phyloP scores from a whole-genome alignment of 75 land plant species.

The Larix kaempferi region DNA sequence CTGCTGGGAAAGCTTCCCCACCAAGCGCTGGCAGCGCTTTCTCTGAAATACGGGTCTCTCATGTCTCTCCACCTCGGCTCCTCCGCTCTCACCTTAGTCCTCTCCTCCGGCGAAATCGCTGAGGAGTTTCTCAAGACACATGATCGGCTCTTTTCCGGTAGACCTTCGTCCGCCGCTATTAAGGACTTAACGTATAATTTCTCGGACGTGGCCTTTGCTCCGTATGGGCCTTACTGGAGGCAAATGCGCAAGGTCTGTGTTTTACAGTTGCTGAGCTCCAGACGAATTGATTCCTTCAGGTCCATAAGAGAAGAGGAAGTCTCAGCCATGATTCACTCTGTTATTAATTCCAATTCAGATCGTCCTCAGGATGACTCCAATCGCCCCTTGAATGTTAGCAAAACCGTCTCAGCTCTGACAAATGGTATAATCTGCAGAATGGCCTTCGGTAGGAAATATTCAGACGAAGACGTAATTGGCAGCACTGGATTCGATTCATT shows the following conservation, averaged over 20 bases:
- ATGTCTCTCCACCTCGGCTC: conserved; percentile 10
- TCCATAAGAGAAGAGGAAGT: neutral
- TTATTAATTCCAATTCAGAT: no score
- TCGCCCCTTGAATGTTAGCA: neutral
- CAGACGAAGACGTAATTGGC: conserved; percentile 9
- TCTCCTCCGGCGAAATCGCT: conserved; percentile 2
- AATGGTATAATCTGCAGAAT: neutral
- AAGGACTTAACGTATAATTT: conserved; percentile 10
- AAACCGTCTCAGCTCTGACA: neutral
- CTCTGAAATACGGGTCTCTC: conserved; percentile 4
- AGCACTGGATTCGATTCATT: neutral
- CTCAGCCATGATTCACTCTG: neutral
- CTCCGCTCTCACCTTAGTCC: neutral
- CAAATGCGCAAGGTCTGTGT: conserved; percentile 24
- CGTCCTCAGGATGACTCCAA: neutral
- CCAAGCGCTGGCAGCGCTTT: neutral
- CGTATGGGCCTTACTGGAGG: conserved; percentile 18
- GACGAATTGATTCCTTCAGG: conserved; percentile 13
- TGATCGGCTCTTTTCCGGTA: conserved; percentile 6
- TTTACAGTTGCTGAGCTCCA: conserved; percentile 28
- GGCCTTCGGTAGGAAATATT: conserved; percentile 1
- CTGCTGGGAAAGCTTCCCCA: conserved; percentile 8
- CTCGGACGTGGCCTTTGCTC: conserved; percentile 15
- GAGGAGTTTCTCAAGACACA: conserved; percentile 14
- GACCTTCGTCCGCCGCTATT: neutral